Conservation (phyloP, 139 green algal species). For the Yamagishiella unicocca region DNA sequence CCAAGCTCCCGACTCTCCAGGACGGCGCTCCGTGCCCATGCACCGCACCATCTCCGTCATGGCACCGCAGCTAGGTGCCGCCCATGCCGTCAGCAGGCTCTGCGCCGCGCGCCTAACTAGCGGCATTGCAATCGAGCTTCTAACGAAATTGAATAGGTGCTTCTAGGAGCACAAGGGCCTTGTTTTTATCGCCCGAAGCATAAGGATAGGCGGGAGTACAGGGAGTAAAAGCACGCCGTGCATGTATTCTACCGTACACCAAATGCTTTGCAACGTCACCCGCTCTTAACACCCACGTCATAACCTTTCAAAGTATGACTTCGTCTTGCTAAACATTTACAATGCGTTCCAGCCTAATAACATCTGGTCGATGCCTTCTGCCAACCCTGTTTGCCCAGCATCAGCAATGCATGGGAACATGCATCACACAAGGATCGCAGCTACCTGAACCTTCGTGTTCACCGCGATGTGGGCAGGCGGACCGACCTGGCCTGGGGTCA, state of each 20-base stretch:
- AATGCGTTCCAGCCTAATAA: slow-evolving; percentile 1
- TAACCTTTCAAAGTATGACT: background rate
- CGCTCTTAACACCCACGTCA: no score
- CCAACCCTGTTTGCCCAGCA: background rate
- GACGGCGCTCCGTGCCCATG: slow-evolving; percentile 61
- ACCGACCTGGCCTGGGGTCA: no score
- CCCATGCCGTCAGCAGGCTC: slow-evolving; percentile 28
- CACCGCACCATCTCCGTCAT: slow-evolving; percentile 34
- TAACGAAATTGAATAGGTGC: background rate
- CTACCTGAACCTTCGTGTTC: slow-evolving; percentile 13
- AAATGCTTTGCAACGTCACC: no score
- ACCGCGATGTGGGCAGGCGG: background rate
- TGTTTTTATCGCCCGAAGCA: no score
- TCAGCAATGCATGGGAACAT: background rate
- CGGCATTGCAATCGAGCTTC: slow-evolving; percentile 35
- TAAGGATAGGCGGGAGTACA: no score
- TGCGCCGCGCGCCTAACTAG: slow-evolving; percentile 46
- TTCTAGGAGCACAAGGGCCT: background rate
- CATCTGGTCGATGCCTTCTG: background rate
- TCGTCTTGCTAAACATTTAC: background rate
- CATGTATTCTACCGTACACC: no score
- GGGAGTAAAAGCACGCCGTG: no score
- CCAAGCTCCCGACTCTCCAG: slow-evolving; percentile 61
- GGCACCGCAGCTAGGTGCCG: slow-evolving; percentile 9
- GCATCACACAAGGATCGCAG: background rate